Conservation (phyloP, 495 filamentous ascomycete species). For the Hypoxylon trugodes region DNA sequence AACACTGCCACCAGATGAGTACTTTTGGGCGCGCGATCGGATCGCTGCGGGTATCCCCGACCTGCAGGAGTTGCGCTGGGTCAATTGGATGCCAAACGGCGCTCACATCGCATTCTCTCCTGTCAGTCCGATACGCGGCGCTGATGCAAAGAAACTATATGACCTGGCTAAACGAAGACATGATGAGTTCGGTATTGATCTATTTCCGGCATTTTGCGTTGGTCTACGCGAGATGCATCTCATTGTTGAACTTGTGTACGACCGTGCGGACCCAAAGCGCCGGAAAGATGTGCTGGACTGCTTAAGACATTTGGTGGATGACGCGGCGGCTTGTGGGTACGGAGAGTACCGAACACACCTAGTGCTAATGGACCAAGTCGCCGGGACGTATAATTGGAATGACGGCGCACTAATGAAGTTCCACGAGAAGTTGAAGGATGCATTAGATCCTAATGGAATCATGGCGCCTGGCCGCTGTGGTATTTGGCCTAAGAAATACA, state of each 20-base stretch:
- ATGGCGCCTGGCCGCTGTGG: conserved; percentile 64
- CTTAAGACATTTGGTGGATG: conserved; percentile 58
- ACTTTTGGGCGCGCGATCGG: conserved; percentile 50
- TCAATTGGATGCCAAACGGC: conserved; percentile 63
- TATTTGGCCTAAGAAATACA: conserved; percentile 64
- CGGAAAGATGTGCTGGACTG: conserved; percentile 50
- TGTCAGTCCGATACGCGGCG: conserved; percentile 55
- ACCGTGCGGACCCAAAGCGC: conserved; percentile 52
- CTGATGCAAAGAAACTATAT: conserved; percentile 48
- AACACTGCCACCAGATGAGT: conserved; percentile 43
- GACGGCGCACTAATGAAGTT: conserved; percentile 61
- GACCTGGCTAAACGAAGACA: conserved; percentile 43
- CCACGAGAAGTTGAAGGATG: conserved; percentile 64
- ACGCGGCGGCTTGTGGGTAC: conserved; percentile 58
- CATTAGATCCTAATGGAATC: conserved; percentile 67
- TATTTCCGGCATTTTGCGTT: conserved; percentile 58
- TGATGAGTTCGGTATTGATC: conserved; percentile 55
- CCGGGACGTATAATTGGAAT: conserved; percentile 65
- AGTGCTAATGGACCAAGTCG: conserved; percentile 64
- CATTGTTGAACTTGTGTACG: conserved; percentile 65
- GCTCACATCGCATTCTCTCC: conserved; percentile 63
- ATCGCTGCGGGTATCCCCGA: conserved; percentile 56
- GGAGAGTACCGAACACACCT: conserved; percentile 69
- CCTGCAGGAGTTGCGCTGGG: conserved; percentile 59
- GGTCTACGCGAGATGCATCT: conserved; percentile 65